phyloP scores from a whole-genome alignment of 2,329 filamentous ascomycete genomes.

The Cytospora paraplurivora region DNA sequence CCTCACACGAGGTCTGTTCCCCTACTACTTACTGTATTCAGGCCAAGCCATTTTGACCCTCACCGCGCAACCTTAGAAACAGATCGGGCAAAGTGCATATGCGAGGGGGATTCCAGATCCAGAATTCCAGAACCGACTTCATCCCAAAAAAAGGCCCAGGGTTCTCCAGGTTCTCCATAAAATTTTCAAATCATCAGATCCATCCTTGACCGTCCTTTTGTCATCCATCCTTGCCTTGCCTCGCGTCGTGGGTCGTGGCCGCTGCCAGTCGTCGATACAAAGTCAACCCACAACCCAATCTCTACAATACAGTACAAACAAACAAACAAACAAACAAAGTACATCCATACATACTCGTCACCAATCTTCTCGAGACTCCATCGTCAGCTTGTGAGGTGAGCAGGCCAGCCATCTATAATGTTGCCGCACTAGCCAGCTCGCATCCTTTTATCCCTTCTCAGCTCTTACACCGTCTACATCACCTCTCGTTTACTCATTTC shows the following conservation, averaged over 20 bases:
- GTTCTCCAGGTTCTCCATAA: slow-evolving; percentile 28
- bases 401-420: slow-evolving; percentile 29
- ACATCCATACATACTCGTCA: not conserved
- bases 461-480: slow-evolving; percentile 9
- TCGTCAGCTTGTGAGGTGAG: slow-evolving; percentile 22
- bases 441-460: slow-evolving; percentile 19
- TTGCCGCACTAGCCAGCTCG: slow-evolving; percentile 20
- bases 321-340: not conserved
- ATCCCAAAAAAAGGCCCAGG: slow-evolving; percentile 3
- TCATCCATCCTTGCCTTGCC: slow-evolving; percentile 2
- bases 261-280: slow-evolving; percentile 19
- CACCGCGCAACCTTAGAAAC: slow-evolving; percentile 3
- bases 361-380: not conserved
- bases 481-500: slow-evolving; percentile 29
- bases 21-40: not conserved
- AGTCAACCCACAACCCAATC: not conserved
- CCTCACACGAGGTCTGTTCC: slow-evolving; percentile 1
- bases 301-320: no score
- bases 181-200: slow-evolving; percentile 25
- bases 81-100: slow-evolving; percentile 19
- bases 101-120: slow-evolving; percentile 10
- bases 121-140: slow-evolving; percentile 1
- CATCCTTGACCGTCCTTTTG: slow-evolving; percentile 8
- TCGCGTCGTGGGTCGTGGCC: slow-evolving; percentile 21
- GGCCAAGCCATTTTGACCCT: no score